Evolutionary conservation across 164 flowering plant genomes (phyloP).

Genomic region (Umbellularia californica): DNA sequence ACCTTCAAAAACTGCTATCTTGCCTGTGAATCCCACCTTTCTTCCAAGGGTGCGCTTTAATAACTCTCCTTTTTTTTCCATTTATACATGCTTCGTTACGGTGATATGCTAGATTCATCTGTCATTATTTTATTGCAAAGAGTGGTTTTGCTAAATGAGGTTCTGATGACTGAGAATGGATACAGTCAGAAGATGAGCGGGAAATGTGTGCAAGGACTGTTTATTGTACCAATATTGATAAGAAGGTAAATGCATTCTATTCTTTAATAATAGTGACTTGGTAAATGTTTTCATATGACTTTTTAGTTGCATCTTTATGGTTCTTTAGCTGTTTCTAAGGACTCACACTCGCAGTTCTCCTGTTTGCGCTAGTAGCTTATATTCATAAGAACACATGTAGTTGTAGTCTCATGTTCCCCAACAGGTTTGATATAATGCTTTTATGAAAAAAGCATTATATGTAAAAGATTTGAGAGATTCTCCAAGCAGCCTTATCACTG

Average conservation of each 20-base stretch:
- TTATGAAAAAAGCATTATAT: too few species aligned
- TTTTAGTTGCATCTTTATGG: background rate
- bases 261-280: too few species aligned
- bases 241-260: conserved; percentile 55
- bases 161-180: conserved; percentile 8
- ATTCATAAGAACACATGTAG: too few species aligned
- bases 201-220: conserved; percentile 98
- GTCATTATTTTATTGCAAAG: background rate
- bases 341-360: background rate
- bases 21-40: conserved; percentile 95
- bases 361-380: background rate
- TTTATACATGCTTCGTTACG: background rate
- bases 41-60: conserved; percentile 71
- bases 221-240: conserved; percentile 94
- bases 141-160: background rate
- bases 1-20: conserved; percentile 97
- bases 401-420: too few species aligned
- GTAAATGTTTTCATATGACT: background rate
- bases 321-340: background rate
- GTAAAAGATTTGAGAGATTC: too few species aligned
- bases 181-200: conserved; percentile 95
- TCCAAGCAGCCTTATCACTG: too few species aligned
- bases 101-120: background rate
- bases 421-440: too few species aligned
- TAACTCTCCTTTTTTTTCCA: background rate